Evolutionary conservation across 306 rosid species (phyloP).

Genomic region (Trichosanthes truncata): DNA sequence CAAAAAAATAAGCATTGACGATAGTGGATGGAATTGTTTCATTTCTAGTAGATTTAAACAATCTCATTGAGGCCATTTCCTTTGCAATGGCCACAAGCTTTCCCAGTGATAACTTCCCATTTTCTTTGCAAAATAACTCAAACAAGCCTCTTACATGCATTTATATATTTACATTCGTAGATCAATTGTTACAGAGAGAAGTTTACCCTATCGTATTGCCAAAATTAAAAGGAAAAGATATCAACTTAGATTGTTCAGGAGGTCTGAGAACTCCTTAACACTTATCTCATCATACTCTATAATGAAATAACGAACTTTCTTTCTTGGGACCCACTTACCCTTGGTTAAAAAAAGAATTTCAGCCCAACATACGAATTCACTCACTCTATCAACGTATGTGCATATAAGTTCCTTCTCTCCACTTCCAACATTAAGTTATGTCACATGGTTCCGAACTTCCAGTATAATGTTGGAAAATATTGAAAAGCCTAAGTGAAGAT

Average conservation of each 20-base stretch:
- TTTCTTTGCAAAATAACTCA: not conserved
- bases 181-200: not conserved
- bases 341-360: not conserved
- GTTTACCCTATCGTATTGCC: not conserved
- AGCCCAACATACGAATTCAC: not conserved
- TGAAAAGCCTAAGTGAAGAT: not conserved
- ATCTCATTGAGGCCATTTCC: not conserved
- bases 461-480: not conserved
- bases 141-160: not conserved
- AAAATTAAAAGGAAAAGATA: not conserved
- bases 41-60: not conserved
- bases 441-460: not conserved
- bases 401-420: not conserved
- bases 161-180: not conserved
- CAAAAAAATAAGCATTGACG: slow-evolving; percentile 13
- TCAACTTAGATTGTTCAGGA: not conserved
- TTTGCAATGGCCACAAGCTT: not conserved
- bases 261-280: not conserved
- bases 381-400: not conserved
- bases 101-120: not conserved
- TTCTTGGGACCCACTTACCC: not conserved
- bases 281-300: not conserved
- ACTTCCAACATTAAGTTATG: not conserved
- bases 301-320: not conserved
- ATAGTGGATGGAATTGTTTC: not conserved